Conservation (phyloP, 2,329 filamentous ascomycete species). For the Aotearoamyces nothofagi region DNA sequence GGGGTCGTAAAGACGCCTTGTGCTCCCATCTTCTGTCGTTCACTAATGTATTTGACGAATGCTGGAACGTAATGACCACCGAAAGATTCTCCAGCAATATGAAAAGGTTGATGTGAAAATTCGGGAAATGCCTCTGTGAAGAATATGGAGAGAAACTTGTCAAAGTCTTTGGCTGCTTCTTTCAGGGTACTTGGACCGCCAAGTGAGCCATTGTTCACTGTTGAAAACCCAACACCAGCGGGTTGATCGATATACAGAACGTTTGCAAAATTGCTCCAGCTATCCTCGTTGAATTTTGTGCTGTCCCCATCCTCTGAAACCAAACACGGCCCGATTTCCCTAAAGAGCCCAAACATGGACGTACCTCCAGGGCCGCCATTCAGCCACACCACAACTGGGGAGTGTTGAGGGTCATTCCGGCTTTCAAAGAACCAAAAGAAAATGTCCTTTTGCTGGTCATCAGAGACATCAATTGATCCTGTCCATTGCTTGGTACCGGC, state of each 20-base stretch:
- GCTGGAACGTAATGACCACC: constrained; percentile 10
- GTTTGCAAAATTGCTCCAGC: constrained; percentile 10
- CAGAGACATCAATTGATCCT: too few relatives aligned
- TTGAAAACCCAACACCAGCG: too few relatives aligned
- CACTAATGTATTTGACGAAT: constrained; percentile 7
- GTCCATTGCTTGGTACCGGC: too few relatives aligned
- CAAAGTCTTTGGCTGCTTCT: constrained; percentile 8
- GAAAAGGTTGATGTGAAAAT: constrained; percentile 6
- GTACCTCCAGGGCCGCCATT: too few relatives aligned
- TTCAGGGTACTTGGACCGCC: constrained; percentile 6
- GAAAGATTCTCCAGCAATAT: constrained; percentile 11
- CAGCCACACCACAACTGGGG: too few relatives aligned
- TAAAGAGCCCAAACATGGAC: constrained; percentile 8
- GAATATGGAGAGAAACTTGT: constrained; percentile 10
- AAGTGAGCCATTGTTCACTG: constrained; percentile 4
- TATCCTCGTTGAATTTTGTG: constrained; percentile 7
- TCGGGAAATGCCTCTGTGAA: constrained; percentile 8
- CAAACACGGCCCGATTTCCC: constrained; percentile 9
- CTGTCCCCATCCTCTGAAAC: constrained; percentile 4
- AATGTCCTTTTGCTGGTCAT: too few relatives aligned
- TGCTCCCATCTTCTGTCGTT: constrained; percentile 5
- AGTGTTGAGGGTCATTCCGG: constrained; percentile 28
- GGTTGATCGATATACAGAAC: constrained; percentile 9
- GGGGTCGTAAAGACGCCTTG: constrained; percentile 3
- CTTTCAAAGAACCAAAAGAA: constrained; percentile 33